These are phyloP conservation scores for Gastrodia elata DNA, from an alignment of 106 monocot genomes.

Conservation along the genomic window DNA sequence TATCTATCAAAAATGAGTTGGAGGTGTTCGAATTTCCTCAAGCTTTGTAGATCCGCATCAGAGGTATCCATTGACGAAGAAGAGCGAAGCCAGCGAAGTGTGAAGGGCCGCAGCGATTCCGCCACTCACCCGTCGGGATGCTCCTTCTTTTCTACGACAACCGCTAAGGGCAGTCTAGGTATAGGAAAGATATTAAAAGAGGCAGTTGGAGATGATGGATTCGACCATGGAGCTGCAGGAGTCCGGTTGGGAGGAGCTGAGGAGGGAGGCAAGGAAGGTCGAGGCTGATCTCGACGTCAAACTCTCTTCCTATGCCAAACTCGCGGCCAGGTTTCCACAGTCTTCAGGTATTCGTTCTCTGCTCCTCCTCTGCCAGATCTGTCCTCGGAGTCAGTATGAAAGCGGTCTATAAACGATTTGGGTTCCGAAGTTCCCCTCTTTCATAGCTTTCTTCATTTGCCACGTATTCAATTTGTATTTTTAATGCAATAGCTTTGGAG, in stretches of 20 bases:
- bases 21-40: too few species aligned
- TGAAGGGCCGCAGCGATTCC: neutral
- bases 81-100: neutral
- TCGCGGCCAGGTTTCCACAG: conserved; percentile 45
- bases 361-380: neutral
- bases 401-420: neutral
- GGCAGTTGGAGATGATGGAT: conserved; percentile 2
- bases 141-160: neutral
- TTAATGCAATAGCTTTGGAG: neutral
- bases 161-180: neutral
- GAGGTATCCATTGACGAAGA: too few species aligned
- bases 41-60: too few species aligned
- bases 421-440: neutral
- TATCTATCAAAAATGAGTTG: too few species aligned
- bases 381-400: neutral
- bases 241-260: conserved; percentile 18
- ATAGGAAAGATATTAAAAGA: neutral
- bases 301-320: conserved; percentile 96
- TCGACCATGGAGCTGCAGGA: conserved; percentile 17
- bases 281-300: conserved; percentile 89
- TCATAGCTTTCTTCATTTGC: neutral
- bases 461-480: neutral
- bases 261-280: conserved; percentile 60
- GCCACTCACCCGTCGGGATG: neutral
- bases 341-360: conserved; percentile 12